Base-by-base conservation (phyloP, 2,329 filamentous ascomycete species). In the Tolypocladium pustulatum region DNA sequence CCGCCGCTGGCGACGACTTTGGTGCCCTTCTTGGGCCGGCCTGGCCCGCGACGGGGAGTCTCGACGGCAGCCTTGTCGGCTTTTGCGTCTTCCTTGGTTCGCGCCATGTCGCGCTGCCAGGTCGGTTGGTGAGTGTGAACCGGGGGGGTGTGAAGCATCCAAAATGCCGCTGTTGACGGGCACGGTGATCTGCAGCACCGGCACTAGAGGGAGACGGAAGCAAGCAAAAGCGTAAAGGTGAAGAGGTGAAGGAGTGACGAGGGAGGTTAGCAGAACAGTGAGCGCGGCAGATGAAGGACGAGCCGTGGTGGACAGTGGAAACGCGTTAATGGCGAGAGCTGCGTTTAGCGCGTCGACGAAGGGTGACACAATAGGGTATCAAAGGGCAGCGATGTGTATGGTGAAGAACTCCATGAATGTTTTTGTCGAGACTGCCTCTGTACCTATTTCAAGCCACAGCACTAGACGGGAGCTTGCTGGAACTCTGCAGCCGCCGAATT, bases 1-100 rank as follows among this genome's bases (percentile, higher is more conserved):
- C 73, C 75, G 57, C 71, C 72, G 65, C 76, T 75, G 55, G 71
- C 69, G 17, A 72, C 69, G 17, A 72, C 71, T 22, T 74, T 70
- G 37, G 73, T 73, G 59, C 70, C 32, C 20, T 37, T 22, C 54
- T 36, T 43, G 34, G 57, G 34, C 4, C 57, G 52, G 6, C 57
- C 57, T 9, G 37, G 54, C 9, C 57, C 69, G 63, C 74, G 73
- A n/a, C 43, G 54, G 46, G 63, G 57, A 22, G 68, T 54, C 17
- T 62, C 62, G 34, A 54, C 56, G 22, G 57, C 55, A 46, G 62
- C 61, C 13, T 56, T 41, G 55, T 38, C 51, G 41, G 64, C 40
- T 34, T 59, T 61, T 41, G 66, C 62, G 46, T 71, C 68, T 58
- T 71, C 68, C 56, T 67, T 71, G 55, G 70, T 72, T 55, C 69